Conservation (phyloP, 108 stramenopile genomes). For the Mayamaea pseudoterrestris region DNA sequence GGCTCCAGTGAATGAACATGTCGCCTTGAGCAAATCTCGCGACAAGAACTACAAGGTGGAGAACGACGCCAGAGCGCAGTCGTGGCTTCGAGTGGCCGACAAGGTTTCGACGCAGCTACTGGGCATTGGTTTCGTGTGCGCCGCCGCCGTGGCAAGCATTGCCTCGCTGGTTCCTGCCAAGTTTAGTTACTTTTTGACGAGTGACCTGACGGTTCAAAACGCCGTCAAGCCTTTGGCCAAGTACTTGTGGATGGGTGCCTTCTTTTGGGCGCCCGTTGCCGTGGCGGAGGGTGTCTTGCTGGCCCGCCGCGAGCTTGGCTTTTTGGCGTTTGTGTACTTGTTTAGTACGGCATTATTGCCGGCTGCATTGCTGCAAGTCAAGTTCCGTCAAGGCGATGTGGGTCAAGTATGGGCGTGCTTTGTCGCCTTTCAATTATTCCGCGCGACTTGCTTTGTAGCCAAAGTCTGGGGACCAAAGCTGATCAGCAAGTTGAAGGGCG, state of each 20-base stretch:
- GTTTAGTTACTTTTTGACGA: constrained; percentile 47
- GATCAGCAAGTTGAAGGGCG: too few relatives aligned
- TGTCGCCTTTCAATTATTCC: constrained; percentile 72
- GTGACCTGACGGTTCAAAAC: constrained; percentile 44
- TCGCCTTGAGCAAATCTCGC: constrained; percentile 3
- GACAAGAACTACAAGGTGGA: constrained; percentile 13
- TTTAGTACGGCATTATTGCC: constrained; percentile 66
- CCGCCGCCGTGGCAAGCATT: constrained; percentile 39
- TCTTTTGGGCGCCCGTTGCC: constrained; percentile 74
- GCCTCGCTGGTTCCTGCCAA: constrained; percentile 59
- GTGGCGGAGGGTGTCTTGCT: constrained; percentile 74
- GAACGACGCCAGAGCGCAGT: constrained; percentile 13
- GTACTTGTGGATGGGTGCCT: constrained; percentile 52
- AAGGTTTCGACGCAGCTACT: constrained; percentile 36
- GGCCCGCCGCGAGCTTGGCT: constrained; percentile 60
- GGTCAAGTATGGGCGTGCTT: constrained; percentile 73
- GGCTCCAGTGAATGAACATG: constrained; percentile 30
- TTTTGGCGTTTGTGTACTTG: constrained; percentile 60
- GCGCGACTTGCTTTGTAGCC: constrained; percentile 61
- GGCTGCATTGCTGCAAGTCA: constrained; percentile 48
- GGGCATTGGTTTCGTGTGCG: constrained; percentile 42
- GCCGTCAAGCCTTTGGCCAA: constrained; percentile 67
- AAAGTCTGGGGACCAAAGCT: constrained; percentile 36
- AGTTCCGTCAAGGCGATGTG: constrained; percentile 46
- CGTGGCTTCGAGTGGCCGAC: constrained; percentile 33